phyloP scores from a whole-genome alignment of 2,329 filamentous ascomycete species.

The Leptosphaerulina australis region DNA sequence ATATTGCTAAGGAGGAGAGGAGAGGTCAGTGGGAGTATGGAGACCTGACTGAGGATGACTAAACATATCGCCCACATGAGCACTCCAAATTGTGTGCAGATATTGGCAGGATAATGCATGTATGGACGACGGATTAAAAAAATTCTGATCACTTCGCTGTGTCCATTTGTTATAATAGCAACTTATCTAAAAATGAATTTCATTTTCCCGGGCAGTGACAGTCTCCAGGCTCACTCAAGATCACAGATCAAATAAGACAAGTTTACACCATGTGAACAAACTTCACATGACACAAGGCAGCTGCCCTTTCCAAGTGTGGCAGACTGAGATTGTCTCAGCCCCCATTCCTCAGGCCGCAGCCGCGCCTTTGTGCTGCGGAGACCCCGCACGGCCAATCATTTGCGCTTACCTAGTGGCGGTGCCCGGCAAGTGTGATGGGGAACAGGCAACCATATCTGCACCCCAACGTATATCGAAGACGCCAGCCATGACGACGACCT shows the following conservation, averaged over 20 bases:
- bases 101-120: constrained; percentile 16
- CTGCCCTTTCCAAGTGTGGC: constrained; percentile 4
- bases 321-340: constrained; percentile 7
- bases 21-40: constrained; percentile 98
- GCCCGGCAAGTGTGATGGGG: constrained; percentile 2
- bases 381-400: constrained; percentile 11
- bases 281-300: constrained; percentile 6
- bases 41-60: constrained; percentile 75
- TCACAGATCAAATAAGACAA: neutral
- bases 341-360: constrained; percentile 13
- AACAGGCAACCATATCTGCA: constrained; percentile 17
- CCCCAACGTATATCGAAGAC: constrained; percentile 17
- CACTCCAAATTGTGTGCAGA: constrained; percentile 1
- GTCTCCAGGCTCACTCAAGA: neutral
- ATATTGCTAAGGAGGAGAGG: constrained; percentile 77
- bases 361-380: constrained; percentile 1
- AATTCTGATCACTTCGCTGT: neutral
- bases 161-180: neutral
- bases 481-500: constrained; percentile 19
- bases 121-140: constrained; percentile 12
- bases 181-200: neutral
- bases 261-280: constrained; percentile 5
- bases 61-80: constrained; percentile 15
- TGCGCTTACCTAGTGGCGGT: constrained; percentile 10
- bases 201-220: neutral